Evolutionary conservation across 1,139 yeast genomes (phyloP).

Genomic region (Pichia sp.): DNA sequence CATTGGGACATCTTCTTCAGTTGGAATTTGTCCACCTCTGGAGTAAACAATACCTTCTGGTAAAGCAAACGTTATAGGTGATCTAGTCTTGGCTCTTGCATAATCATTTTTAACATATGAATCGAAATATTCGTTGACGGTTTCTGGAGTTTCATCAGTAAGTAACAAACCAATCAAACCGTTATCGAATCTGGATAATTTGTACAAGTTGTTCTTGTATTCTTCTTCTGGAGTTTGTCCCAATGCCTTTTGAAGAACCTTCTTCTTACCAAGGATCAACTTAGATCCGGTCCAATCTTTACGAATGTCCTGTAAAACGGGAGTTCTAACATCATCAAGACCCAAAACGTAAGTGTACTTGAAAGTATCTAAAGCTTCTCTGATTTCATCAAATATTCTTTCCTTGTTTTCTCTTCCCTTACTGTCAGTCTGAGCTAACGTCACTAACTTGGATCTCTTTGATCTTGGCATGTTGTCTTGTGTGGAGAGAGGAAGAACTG

Average conservation of each 20-base stretch:
- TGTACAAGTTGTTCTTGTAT: constrained; percentile 74
- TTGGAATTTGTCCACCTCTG: constrained; percentile 87
- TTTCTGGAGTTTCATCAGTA: constrained; percentile 79
- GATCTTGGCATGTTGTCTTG: constrained; percentile 69
- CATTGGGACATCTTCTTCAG: constrained; percentile 93
- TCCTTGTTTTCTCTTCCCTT: constrained; percentile 92
- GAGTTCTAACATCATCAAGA: constrained; percentile 91
- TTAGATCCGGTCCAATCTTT: constrained; percentile 89
- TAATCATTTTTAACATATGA: constrained; percentile 76
- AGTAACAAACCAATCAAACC: constrained; percentile 86
- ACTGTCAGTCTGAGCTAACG: constrained; percentile 94
- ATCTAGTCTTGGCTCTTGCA: constrained; percentile 80
- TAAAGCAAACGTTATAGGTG: constrained; percentile 76
- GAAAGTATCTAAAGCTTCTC: constrained; percentile 70
- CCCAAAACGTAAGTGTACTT: constrained; percentile 80
- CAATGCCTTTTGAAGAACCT: constrained; percentile 85
- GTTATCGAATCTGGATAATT: constrained; percentile 49
- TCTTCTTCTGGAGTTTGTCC: constrained; percentile 87
- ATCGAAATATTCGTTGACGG: constrained; percentile 78
- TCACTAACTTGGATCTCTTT: constrained; percentile 85
- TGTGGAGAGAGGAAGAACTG: no score
- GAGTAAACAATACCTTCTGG: constrained; percentile 92
- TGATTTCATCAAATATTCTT: constrained; percentile 82
- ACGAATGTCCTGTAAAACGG: constrained; percentile 88
- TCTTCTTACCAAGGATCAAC: constrained; percentile 82